Conservation (phyloP, 306 rosid genomes). For the Trifolium subterraneum region DNA sequence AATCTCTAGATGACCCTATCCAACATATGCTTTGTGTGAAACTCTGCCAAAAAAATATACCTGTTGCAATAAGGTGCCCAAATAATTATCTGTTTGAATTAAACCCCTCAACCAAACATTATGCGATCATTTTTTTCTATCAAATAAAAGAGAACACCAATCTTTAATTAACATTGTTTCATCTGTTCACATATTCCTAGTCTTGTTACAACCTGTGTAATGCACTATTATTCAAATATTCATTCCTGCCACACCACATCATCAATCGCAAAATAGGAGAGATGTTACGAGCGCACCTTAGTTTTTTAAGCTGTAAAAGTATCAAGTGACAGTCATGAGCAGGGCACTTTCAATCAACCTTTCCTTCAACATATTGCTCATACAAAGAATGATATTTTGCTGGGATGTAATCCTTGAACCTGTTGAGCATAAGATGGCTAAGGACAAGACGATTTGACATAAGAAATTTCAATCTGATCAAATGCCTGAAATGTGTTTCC, state of each 20-base stretch:
- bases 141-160: slow-evolving; percentile 15
- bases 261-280: slow-evolving; percentile 32
- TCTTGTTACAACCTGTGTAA: slow-evolving; percentile 27
- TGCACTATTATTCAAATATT: slow-evolving; percentile 18
- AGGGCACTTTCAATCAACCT: slow-evolving; percentile 31
- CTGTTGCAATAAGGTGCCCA: slow-evolving; percentile 5
- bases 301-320: slow-evolving; percentile 37
- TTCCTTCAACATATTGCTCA: slow-evolving; percentile 62
- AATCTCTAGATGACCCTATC: slow-evolving; percentile 27
- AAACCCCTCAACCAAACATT: slow-evolving; percentile 34
- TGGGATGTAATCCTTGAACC: slow-evolving; percentile 90
- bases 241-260: slow-evolving; percentile 37
- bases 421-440: slow-evolving; percentile 48
- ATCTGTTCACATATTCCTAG: slow-evolving; percentile 16
- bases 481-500: slow-evolving; percentile 20
- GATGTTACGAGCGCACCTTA: slow-evolving; percentile 34
- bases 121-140: slow-evolving; percentile 9
- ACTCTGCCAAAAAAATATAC: not conserved
- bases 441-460: slow-evolving; percentile 35
- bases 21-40: slow-evolving; percentile 6
- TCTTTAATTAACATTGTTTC: slow-evolving; percentile 20
- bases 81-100: slow-evolving; percentile 8
- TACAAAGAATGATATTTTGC: slow-evolving; percentile 80
- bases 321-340: slow-evolving; percentile 9
- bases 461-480: slow-evolving; percentile 32